Conservation (phyloP, 371 early-diverging fungal species). For the Syncephalastrum monosporum region DNA sequence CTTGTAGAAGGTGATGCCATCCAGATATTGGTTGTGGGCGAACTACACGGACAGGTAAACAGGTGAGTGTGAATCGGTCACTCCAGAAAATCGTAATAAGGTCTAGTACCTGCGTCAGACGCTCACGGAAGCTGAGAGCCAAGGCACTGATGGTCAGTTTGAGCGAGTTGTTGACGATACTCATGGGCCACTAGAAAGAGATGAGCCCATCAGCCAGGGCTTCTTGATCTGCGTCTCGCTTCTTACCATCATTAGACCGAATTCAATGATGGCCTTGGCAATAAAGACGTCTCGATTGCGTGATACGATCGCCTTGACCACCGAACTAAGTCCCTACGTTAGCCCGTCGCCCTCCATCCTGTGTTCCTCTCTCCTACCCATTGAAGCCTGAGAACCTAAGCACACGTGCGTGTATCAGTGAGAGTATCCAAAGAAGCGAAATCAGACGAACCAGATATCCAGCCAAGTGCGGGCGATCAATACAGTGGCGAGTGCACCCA, state of each 20-base stretch:
- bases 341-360: neutral
- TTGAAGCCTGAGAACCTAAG: conserved; percentile 70
- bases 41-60: conserved; percentile 37
- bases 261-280: conserved; percentile 62
- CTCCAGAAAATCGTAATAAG: neutral
- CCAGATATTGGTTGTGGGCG: conserved; percentile 80
- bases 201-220: neutral
- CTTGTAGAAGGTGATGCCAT: conserved; percentile 83
- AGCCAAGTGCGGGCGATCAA: conserved; percentile 74
- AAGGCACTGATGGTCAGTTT: conserved; percentile 70
- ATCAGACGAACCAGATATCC: conserved; percentile 55
- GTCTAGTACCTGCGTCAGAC: conserved; percentile 62
- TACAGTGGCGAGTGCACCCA: conserved; percentile 61
- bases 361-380: conserved; percentile 34
- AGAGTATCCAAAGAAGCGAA: neutral
- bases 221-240: neutral
- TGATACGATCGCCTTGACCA: conserved; percentile 75
- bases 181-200: conserved; percentile 67
- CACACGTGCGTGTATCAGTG: neutral
- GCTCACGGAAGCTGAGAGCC: conserved; percentile 75
- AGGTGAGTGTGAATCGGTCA: neutral
- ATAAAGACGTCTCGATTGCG: conserved; percentile 64
- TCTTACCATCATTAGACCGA: conserved; percentile 74
- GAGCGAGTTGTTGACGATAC: conserved; percentile 73
- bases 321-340: conserved; percentile 31